Evolutionary conservation across 2,329 filamentous ascomycete species (phyloP), one percentile per base, ranked within the genome.

Genomic region (Incumbomyces lentus): DNA sequence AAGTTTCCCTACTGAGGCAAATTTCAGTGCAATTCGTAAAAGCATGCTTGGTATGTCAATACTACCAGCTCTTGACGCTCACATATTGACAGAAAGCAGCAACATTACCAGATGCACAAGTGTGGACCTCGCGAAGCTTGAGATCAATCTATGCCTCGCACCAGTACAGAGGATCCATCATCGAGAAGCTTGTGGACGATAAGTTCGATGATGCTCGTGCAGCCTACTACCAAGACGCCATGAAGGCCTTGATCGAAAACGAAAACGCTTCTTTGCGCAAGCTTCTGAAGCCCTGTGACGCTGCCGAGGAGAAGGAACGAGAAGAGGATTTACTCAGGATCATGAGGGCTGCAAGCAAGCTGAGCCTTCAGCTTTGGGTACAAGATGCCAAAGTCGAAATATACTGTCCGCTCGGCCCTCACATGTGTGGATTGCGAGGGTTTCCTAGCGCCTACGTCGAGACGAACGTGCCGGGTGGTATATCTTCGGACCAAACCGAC

Each of bases 291-390:
- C 14, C 38, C 13, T 40, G 18, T 26, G 16, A n/a, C 12, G 19
- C 17, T 10, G 13, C 17, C 6, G 7, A 6, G 6, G 14, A 13
- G 6, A n/a, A 22, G 3, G 19, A 29, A 7, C 22, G 22, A 10
- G 5, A 10, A 14, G 2, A 40, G 38, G 22, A 26, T 6, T 12
- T 40, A 3, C 19, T 10, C 14, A 26, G 11, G 6, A 40, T 40
- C 6, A 26, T 40, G 6, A 2, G 12, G 19, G 10, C 38, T 3
- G 38, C 38, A n/a, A 18, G 17, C 11, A 40, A 40, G 22, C 14
- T 40, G 13, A 40, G 38, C 19, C 19, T 40, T 10, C 38, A 40
- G 22, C 17, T 40, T 40, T 40, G 38, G 38, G 38, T 16, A 3
- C 38, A 40, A 16, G 18, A 40, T 12, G 19, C 19, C 12, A 13